phyloP scores from a whole-genome alignment of 371 early-diverging fungal species.

The Mucor indicus region DNA sequence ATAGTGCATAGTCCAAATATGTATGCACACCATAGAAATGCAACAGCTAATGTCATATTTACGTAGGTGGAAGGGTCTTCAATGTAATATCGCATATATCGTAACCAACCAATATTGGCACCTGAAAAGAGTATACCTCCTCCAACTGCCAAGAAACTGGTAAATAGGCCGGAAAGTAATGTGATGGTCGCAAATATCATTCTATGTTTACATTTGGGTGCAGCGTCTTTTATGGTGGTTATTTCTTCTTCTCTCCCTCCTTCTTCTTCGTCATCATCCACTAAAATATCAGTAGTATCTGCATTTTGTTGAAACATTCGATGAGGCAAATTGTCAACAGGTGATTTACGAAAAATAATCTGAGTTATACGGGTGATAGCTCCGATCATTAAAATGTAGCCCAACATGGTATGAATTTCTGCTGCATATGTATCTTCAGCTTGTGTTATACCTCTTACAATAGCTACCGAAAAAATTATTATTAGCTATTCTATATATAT shows the following conservation, averaged over 20 bases:
- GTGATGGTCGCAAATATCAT: constrained; percentile 36
- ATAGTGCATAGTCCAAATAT: constrained; percentile 63
- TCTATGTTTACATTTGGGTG: constrained; percentile 27
- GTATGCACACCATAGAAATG: constrained; percentile 41
- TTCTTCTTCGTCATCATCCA: constrained; percentile 17
- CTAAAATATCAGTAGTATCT: neutral
- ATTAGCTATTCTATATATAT: neutral
- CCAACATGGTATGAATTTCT: constrained; percentile 34
- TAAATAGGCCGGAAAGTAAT: constrained; percentile 26
- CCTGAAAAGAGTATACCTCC: constrained; percentile 39
- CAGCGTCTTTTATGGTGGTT: neutral
- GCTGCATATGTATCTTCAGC: constrained; percentile 24
- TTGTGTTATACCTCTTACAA: constrained; percentile 17
- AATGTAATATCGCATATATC: constrained; percentile 31
- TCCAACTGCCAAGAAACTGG: constrained; percentile 28
- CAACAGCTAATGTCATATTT: constrained; percentile 27
- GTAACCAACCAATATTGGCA: constrained; percentile 35
- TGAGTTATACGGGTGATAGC: constrained; percentile 31
- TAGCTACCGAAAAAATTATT: constrained; percentile 3
- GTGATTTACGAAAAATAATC: constrained; percentile 42
- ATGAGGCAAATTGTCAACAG: constrained; percentile 36
- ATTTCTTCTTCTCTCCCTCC: neutral
- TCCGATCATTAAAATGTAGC: constrained; percentile 32
- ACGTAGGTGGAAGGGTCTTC: constrained; percentile 34
- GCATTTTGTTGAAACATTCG: constrained; percentile 23